These are phyloP conservation scores for Lophiostoma macrostomum DNA, from an alignment of 495 filamentous ascomycete species.

Conservation along the genomic window DNA sequence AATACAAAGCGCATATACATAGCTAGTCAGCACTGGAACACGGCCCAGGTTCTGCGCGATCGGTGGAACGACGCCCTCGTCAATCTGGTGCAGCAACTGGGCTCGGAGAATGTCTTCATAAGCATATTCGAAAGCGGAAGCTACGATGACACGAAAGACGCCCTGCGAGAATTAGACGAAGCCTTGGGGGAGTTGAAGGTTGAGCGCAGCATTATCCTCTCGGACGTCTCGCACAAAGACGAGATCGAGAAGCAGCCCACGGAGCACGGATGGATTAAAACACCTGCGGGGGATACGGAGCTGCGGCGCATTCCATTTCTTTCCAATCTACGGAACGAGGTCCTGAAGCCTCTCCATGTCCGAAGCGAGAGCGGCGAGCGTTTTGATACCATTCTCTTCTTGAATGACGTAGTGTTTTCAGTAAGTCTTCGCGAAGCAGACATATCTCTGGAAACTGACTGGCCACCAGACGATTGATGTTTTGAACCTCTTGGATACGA, in stretches of 20 bases:
- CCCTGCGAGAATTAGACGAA: constrained; percentile 57
- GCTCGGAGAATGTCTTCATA: constrained; percentile 66
- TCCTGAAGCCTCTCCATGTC: constrained; percentile 48
- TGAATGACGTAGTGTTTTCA: constrained; percentile 74
- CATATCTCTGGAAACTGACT: background rate
- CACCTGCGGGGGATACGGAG: constrained; percentile 48
- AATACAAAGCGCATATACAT: constrained; percentile 52
- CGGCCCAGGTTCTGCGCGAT: constrained; percentile 57
- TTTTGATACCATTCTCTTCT: constrained; percentile 69
- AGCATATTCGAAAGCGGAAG: constrained; percentile 70
- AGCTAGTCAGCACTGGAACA: constrained; percentile 69
- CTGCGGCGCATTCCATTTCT: constrained; percentile 67
- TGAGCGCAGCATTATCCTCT: constrained; percentile 52
- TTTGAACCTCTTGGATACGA: constrained; percentile 66
- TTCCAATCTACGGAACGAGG: constrained; percentile 59
- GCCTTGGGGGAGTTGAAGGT: constrained; percentile 54
- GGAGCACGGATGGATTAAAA: constrained; percentile 57
- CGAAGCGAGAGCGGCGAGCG: constrained; percentile 43
- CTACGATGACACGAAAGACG: constrained; percentile 66
- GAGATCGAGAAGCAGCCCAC: constrained; percentile 42
- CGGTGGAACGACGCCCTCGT: constrained; percentile 62
- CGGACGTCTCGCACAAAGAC: constrained; percentile 55
- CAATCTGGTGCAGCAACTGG: constrained; percentile 54
- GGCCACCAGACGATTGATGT: constrained; percentile 58
- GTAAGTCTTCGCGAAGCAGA: constrained; percentile 40